Percentiles rank a stretch among this genome's conserved stretches.
Conservation (phyloP, 1,284 basidiomycete genomes). For the Cystobasidium pallidum region DNA sequence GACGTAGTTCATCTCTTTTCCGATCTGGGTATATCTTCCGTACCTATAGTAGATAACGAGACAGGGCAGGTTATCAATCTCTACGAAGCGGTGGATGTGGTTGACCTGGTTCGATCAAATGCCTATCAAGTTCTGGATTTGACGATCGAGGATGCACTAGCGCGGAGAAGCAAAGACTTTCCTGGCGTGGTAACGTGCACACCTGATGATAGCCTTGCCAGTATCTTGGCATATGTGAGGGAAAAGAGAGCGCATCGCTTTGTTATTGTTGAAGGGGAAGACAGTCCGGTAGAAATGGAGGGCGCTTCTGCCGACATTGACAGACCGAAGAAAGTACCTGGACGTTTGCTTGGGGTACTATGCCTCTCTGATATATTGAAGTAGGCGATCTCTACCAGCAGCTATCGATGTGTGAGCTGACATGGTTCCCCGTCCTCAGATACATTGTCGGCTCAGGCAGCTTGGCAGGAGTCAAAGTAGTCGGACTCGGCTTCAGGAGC, state of each 20-base stretch:
- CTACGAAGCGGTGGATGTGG: slow-evolving; percentile 99
- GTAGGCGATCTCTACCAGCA: background rate
- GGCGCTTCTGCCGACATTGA: slow-evolving; percentile 20
- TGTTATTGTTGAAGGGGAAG: slow-evolving; percentile 72
- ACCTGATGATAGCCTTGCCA: slow-evolving; percentile 88
- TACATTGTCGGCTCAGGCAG: slow-evolving; percentile 42
- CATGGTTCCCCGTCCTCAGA: background rate
- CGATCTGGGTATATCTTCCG: slow-evolving; percentile 90
- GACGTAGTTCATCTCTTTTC: slow-evolving; percentile 99
- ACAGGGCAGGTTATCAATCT: slow-evolving; percentile 93
- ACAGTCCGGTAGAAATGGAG: slow-evolving; percentile 21
- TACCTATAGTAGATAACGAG: slow-evolving; percentile 74
- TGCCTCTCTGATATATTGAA: slow-evolving; percentile 41
- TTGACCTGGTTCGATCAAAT: slow-evolving; percentile 83
- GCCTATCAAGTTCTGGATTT: slow-evolving; percentile 92
- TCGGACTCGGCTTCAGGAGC: slow-evolving; percentile 39
- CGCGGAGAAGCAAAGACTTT: slow-evolving; percentile 88
- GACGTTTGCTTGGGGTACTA: slow-evolving; percentile 26
- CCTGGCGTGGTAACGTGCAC: slow-evolving; percentile 95
- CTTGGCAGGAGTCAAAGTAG: slow-evolving; percentile 38
- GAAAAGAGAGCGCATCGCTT: slow-evolving; percentile 90
- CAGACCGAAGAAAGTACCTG: slow-evolving; percentile 31
- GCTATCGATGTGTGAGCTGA: background rate
- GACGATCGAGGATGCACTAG: slow-evolving; percentile 91
- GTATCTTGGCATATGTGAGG: slow-evolving; percentile 87